Evolutionary conservation across 164 flowering plant genomes (phyloP).

Genomic region (Chloranthus sessilifolius): DNA sequence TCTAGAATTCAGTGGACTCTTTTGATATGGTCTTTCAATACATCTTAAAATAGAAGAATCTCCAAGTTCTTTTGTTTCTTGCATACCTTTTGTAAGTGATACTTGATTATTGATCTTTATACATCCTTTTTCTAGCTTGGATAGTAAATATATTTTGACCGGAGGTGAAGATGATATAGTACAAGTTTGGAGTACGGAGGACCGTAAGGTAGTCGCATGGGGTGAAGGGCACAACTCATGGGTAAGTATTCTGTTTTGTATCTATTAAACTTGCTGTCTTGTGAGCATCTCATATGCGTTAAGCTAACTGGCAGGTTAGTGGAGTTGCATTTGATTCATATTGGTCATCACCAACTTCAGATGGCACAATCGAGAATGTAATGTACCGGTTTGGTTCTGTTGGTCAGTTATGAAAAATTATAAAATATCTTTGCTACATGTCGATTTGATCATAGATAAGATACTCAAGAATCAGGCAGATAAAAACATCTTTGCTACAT

Average conservation of each 20-base stretch:
- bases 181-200: conserved; percentile 99
- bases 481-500: no score
- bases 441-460: no score
- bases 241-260: conserved; percentile 47
- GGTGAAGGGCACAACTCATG: conserved; percentile 98
- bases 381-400: conserved; percentile 98
- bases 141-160: conserved; percentile 85
- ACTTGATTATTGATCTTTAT: not conserved
- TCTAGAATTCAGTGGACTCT: no score
- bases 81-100: no score
- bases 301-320: conserved; percentile 66
- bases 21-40: no score
- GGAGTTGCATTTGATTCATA: conserved; percentile 96
- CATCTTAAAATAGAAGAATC: no score
- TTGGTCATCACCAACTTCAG: conserved; percentile 88
- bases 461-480: no score
- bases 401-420: conserved; percentile 83
- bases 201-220: conserved; percentile 96
- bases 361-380: conserved; percentile 62
- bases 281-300: conserved; percentile 9
- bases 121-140: conserved; percentile 62
- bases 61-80: no score
- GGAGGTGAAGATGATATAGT: conserved; percentile 99
- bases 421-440: no score
- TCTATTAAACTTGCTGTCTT: no score